A percentile compares a stretch with the other conserved stretches of the same genome.
Conservation (phyloP, 805 yeast species). For the Candida hungchunana region DNA sequence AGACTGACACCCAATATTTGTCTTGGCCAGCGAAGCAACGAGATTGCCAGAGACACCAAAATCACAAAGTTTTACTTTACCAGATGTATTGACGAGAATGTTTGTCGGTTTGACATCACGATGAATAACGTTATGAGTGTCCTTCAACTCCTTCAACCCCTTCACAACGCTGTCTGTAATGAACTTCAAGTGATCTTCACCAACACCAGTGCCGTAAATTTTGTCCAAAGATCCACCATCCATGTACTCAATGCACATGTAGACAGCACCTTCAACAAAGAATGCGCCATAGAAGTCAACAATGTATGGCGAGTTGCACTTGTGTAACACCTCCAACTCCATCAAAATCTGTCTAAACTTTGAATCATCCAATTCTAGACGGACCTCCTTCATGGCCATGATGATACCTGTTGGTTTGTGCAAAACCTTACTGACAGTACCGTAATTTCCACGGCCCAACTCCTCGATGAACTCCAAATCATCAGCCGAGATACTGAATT, state of each 20-base stretch:
- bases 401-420: conserved; percentile 88
- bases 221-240: conserved; percentile 93
- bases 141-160: conserved; percentile 83
- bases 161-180: conserved; percentile 74
- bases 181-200: conserved; percentile 75
- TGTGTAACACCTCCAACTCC: conserved; percentile 93
- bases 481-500: conserved; percentile 80
- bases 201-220: conserved; percentile 68
- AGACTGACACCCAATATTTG: conserved; percentile 96
- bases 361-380: conserved; percentile 89
- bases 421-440: conserved; percentile 87
- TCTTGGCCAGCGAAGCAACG: conserved; percentile 91
- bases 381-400: conserved; percentile 97
- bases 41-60: conserved; percentile 95
- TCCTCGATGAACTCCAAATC: conserved; percentile 82
- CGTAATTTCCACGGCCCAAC: conserved; percentile 94
- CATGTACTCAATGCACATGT: conserved; percentile 98
- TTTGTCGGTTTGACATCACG: conserved; percentile 97
- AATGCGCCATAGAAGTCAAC: conserved; percentile 98
- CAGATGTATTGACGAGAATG: conserved; percentile 73
- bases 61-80: conserved; percentile 90
- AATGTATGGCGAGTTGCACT: conserved; percentile 84
- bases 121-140: conserved; percentile 87
- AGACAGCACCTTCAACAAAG: conserved; percentile 95
- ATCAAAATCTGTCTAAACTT: conserved; percentile 90